Evolutionary conservation across 1,284 basidiomycete genomes (phyloP), one percentile per base, ranked within the genome.

Genomic region (Mycosarcoma mackinlayi): DNA sequence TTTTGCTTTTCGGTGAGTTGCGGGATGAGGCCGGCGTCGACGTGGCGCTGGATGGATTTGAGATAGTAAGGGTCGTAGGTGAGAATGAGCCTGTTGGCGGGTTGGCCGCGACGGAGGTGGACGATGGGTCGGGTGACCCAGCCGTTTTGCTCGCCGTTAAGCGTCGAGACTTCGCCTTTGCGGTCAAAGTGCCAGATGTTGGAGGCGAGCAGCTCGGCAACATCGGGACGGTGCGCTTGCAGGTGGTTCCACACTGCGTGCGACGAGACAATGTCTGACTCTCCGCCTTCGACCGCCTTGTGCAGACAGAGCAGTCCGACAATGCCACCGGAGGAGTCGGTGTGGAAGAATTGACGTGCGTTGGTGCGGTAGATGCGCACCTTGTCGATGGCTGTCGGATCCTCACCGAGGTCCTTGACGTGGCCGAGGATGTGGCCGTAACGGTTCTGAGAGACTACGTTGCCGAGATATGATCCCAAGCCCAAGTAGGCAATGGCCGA

Each of bases 251-350:
- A 86, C 10, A 85, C 60, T 21, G 81, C 63, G 59, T 86, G 85
- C 1, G 83, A 76, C 0, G 83, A 84, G 23, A 83, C 84, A 35
- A 85, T 84, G 66, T 86, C 84, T 23, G 71, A 77, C 58, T 85
- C 85, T 40, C 85, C 85, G 1, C 85, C 85, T 61, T 85, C 82
- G 41, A 81, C 77, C 1, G 85, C 84, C 42, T 79, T 81, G 74
- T 83, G 81, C 13, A 86, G 80, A 48, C 85, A 86, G 16, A 85
- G 79, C 4, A 86, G 76, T 6, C 84, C 85, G 50, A 85, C 83
- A 18, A 84, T 76, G 25, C 84, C 84, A 30, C 73, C 75, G 30
- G 64, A 66, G 4, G 63, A 75, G 42, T 76, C 76, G 18, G 74
- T 73, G 73, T 85, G 84, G 77, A 85, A 85, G 77, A 82, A 84